Evolutionary conservation across 140 eudicot genomes (phyloP).

Genomic region (Senecio squalidus): DNA sequence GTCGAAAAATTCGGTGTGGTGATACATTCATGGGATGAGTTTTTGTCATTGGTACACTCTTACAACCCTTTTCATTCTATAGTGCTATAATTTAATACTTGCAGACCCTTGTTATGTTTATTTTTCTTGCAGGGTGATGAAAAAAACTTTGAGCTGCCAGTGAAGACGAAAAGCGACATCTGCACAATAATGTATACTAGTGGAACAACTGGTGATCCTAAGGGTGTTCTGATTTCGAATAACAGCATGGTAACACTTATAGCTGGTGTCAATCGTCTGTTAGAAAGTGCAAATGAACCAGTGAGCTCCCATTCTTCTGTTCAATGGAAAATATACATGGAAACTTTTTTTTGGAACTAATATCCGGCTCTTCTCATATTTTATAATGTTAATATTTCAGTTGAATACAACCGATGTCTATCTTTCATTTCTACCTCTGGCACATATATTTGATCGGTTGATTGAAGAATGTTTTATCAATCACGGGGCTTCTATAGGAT

Average conservation of each 20-base stretch:
- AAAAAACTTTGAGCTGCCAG: conserved; percentile 56
- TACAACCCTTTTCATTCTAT: not conserved
- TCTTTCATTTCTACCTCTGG: conserved; percentile 92
- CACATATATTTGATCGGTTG: conserved; percentile 95
- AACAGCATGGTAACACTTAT: conserved; percentile 72
- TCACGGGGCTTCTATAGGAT: conserved; percentile 93
- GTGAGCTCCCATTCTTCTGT: conserved; percentile 27
- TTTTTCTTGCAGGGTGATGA: conserved; percentile 59
- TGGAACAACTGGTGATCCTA: conserved; percentile 99
- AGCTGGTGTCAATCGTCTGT: conserved; percentile 70
- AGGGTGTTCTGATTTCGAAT: conserved; percentile 93
- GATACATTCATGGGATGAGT: conserved; percentile 80
- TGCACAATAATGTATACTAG: conserved; percentile 99
- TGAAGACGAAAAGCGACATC: conserved; percentile 69
- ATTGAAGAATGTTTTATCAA: conserved; percentile 86
- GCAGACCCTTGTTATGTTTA: not conserved
- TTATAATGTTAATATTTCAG: conserved; percentile 29
- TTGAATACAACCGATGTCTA: conserved; percentile 63
- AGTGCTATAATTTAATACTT: not conserved
- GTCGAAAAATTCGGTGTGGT: conserved; percentile 51
- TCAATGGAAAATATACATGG: not conserved
- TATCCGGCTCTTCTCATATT: not conserved
- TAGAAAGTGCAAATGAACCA: conserved; percentile 65
- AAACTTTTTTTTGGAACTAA: not conserved
- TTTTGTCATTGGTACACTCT: conserved; percentile 52